Evolutionary conservation across 345 rosid genomes (phyloP), one percentile per base, ranked within the genome.

Genomic region (Ceriops tagal): DNA sequence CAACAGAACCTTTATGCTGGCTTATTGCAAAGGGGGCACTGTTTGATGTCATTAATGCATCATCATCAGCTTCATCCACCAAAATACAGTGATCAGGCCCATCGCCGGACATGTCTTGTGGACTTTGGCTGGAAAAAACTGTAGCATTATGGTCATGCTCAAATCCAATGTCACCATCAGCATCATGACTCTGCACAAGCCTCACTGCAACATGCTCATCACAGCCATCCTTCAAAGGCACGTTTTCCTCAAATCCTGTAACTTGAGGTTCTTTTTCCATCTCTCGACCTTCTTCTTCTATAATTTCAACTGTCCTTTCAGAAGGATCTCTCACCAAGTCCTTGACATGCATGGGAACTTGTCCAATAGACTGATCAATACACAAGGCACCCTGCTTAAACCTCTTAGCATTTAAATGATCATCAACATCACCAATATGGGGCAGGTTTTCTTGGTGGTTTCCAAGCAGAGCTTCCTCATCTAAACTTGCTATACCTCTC

Each of bases 401-500:
- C 81, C 76, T 81, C 78, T 82, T 81, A 19, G 49, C 70, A 74
- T 71, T 64, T 73, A 59, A 37, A 34, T 34, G 70, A 52, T 19
- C 46, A 72, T 71, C 62, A 21, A 6, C 57, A 68, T 57, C 27
- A 66, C 39, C 8, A 18, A 35, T 30, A 70, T 39, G 15, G 51
- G 20, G 58, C 35, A 30, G 79, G 35, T 53, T 51, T 65, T 64
- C 73, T 61, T 18, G 35, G 18, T n/a, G 27, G 4, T 26, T 61
- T 71, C 67, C 65, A 30, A 24, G 66, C 6, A 37, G 8, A 24
- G 77, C 69, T 43, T 70, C 80, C 47, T 57, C n/a, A 53, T 61
- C 62, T 63, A 70, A 61, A 52, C 67, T 76, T 74, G 49, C 43
- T 69, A 59, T 64, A 56, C 22, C 69, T 77, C 89, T 82, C 81